These are phyloP conservation scores for Podila minutissima DNA, from an alignment of 192 early-diverging fungal genomes.

Conservation along the genomic window DNA sequence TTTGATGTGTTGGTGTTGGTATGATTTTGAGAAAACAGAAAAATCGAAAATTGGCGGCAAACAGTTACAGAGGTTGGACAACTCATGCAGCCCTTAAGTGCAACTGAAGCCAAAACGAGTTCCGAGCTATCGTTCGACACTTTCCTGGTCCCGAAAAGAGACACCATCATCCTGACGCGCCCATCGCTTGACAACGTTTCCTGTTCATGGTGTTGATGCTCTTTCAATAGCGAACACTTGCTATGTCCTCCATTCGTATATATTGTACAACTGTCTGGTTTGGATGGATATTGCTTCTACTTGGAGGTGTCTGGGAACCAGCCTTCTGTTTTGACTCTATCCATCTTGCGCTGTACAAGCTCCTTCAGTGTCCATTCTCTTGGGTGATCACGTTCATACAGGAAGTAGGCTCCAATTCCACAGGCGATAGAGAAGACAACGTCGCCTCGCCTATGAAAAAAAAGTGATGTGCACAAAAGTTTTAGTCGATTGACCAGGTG, in stretches of 20 bases:
- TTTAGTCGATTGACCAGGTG: too few relatives aligned
- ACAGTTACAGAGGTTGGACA: not conserved
- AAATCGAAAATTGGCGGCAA: not conserved
- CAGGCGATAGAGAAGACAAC: conserved; percentile 61
- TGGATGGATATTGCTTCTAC: not conserved
- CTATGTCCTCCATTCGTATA: too few relatives aligned
- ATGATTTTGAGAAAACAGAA: not conserved
- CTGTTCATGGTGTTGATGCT: too few relatives aligned
- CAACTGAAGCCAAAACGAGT: too few relatives aligned
- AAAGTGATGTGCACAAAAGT: not conserved
- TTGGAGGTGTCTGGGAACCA: conserved; percentile 32
- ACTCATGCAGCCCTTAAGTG: too few relatives aligned
- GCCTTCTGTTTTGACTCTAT: conserved; percentile 45
- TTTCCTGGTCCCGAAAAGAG: too few relatives aligned
- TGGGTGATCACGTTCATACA: conserved; percentile 64
- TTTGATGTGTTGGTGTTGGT: not conserved
- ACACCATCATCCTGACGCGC: too few relatives aligned
- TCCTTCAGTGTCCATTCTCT: conserved; percentile 59
- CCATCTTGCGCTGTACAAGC: conserved; percentile 51
- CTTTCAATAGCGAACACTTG: too few relatives aligned
- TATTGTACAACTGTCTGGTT: too few relatives aligned
- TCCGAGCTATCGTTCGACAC: too few relatives aligned
- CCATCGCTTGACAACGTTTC: too few relatives aligned
- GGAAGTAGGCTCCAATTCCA: conserved; percentile 62
- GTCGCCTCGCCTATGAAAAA: conserved; percentile 57